These are phyloP conservation scores for Solanum chiquidenum DNA, from an alignment of 257 asterid genomes.

Conservation along the genomic window DNA sequence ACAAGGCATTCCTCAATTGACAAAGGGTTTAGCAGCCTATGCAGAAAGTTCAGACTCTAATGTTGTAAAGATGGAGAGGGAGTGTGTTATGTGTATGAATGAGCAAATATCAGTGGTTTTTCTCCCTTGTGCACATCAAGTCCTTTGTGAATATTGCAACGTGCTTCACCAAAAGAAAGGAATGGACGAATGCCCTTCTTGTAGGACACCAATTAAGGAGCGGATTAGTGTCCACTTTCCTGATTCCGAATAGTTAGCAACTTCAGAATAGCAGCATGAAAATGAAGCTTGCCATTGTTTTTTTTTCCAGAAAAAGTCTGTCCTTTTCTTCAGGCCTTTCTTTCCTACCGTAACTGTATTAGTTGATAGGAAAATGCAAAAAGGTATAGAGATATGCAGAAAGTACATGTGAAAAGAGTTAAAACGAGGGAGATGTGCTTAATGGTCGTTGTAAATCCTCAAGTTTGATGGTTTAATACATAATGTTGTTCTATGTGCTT, in stretches of 20 bases:
- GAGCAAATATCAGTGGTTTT: conserved; percentile 64
- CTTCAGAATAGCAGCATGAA: background rate
- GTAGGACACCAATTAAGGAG: conserved; percentile 46
- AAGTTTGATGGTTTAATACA: background rate
- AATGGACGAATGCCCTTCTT: conserved; percentile 70
- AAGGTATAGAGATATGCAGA: background rate
- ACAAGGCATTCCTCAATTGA: conserved; percentile 12
- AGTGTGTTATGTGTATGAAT: conserved; percentile 81
- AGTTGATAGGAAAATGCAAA: background rate
- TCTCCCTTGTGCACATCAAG: conserved; percentile 81
- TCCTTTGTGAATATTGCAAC: conserved; percentile 61
- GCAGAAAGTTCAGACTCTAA: conserved; percentile 27
- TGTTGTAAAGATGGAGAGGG: conserved; percentile 45
- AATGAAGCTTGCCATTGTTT: background rate
- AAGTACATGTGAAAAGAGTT: background rate
- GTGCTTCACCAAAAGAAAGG: conserved; percentile 46
- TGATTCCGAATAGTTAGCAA: background rate
- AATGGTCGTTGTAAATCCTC: background rate
- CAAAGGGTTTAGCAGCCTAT: conserved; percentile 34
- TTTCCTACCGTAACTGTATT: background rate
- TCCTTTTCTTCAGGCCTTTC: background rate
- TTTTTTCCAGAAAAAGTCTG: background rate
- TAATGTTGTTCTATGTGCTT: background rate
- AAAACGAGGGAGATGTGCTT: background rate
- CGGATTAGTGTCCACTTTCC: conserved; percentile 38